These are phyloP conservation scores for Vitis labrusca DNA, from an alignment of 164 flowering plant species.

Conservation along the genomic window DNA sequence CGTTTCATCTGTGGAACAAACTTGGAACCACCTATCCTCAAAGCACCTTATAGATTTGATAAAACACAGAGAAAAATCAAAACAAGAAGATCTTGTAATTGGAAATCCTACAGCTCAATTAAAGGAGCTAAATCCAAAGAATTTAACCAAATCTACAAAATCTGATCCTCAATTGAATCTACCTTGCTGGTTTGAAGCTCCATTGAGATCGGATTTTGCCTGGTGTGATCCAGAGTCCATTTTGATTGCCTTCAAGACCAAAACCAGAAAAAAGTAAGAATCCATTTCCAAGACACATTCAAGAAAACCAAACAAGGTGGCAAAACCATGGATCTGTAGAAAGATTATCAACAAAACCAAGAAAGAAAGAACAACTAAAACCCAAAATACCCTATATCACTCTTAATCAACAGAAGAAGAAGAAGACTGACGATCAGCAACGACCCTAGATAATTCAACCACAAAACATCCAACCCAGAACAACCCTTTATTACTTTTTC, in stretches of 20 bases:
- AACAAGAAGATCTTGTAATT: neutral
- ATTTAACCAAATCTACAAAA: too few species aligned
- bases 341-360: too few species aligned
- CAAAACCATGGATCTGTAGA: neutral
- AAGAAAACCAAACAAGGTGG: neutral
- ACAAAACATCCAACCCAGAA: neutral
- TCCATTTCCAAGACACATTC: neutral
- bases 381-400: neutral
- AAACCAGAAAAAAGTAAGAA: neutral
- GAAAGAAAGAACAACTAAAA: neutral
- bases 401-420: neutral
- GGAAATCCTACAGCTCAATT: neutral
- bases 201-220: neutral
- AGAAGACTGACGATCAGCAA: neutral
- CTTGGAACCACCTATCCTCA: constrained; percentile 4
- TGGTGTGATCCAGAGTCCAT: constrained; percentile 8
- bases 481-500: neutral
- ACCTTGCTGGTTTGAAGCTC: constrained; percentile 11
- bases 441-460: neutral
- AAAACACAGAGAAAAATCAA: neutral
- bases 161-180: neutral
- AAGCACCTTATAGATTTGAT: neutral
- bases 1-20: constrained; percentile 1
- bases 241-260: constrained; percentile 3
- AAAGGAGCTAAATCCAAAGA: neutral